Evolutionary conservation across 495 filamentous ascomycete species (phyloP).

Genomic region (Trichoderma parareesei): DNA sequence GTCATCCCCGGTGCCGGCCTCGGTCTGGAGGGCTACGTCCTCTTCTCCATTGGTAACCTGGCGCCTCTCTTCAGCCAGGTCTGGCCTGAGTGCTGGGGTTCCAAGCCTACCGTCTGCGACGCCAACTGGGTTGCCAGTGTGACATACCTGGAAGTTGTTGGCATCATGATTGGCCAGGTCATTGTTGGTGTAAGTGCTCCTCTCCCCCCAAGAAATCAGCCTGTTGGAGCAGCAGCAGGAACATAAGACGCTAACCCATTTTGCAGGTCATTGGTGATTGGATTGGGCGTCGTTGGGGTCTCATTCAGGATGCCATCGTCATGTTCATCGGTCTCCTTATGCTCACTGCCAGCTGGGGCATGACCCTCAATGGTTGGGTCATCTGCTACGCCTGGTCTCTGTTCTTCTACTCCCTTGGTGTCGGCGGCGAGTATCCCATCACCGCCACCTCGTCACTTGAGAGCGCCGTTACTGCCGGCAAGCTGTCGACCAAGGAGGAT

Average conservation of each 20-base stretch:
- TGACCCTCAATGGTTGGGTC: constrained; percentile 78
- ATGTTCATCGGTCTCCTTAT: constrained; percentile 86
- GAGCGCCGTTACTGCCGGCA: constrained; percentile 74
- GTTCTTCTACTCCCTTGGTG: constrained; percentile 82
- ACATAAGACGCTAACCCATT: constrained; percentile 12
- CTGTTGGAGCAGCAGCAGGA: constrained; percentile 24
- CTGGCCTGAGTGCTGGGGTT: constrained; percentile 68
- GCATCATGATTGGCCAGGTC: constrained; percentile 83
- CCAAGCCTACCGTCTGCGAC: constrained; percentile 48
- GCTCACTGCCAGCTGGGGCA: constrained; percentile 80
- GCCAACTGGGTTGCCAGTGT: constrained; percentile 67
- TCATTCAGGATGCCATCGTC: constrained; percentile 87
- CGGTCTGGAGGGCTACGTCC: constrained; percentile 82
- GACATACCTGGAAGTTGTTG: constrained; percentile 76
- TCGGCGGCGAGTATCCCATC: constrained; percentile 93
- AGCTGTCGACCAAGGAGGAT: constrained; percentile 79
- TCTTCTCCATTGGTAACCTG: constrained; percentile 90
- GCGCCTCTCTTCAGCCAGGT: constrained; percentile 62
- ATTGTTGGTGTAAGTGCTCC: constrained; percentile 50
- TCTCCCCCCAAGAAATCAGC: not conserved
- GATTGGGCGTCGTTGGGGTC: constrained; percentile 81
- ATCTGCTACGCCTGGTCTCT: constrained; percentile 87
- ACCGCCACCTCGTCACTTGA: constrained; percentile 95
- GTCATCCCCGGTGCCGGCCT: constrained; percentile 84
- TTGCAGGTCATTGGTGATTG: constrained; percentile 43